Evolutionary conservation across 2,329 filamentous ascomycete genomes (phyloP), one percentile per base, ranked within the genome.

Genomic region (Penicillium sp.): DNA sequence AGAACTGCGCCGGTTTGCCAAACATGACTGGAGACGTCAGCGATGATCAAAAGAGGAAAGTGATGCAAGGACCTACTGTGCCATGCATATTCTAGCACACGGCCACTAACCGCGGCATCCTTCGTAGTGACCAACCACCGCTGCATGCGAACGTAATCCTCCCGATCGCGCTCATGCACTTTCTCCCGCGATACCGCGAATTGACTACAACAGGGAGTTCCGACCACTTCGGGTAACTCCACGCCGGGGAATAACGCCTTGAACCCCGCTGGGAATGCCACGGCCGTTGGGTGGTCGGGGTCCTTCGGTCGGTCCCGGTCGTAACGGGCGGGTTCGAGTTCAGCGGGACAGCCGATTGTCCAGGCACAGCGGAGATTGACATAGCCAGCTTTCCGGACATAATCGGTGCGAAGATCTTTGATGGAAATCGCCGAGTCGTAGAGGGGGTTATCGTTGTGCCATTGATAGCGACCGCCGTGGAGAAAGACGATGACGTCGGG

Each of bases 11-110:
- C 0, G 42, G 39, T 39, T 55, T 48, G 2, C 54, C 54, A 30
- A 56, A 55, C 25, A 56, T 46, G 16, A 55, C 54, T 56, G 25
- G 12, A 6, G n/a, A 33, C 12, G 14, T 30, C 4, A 31, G 40
- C 37, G 42, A 29, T 27, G 26, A 12, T 23, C 11, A 11, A 6
- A 7, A 17, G 12, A 25, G n/a, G 18, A 22, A 22, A 22, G 5
- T 22, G 9, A 22, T n/a, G n/a, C n/a, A n/a, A n/a, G n/a, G n/a
- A 69, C 58, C 60, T 65, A 66, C 71, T 74, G 49, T 76, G 74
- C 74, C 74, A 77, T 10, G 66, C 67, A 57, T 75, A 77, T 51
- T 77, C 74, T 54, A 76, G 57, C 9, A 76, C 61, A 10, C 71
- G 55, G 3, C 72, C 72, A 34, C 66, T 70, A 13, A 72, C 62